Percentiles rank a stretch among this genome's conserved stretches.
Conservation (phyloP, 257 asterid species). For the Paulownia fortunei region DNA sequence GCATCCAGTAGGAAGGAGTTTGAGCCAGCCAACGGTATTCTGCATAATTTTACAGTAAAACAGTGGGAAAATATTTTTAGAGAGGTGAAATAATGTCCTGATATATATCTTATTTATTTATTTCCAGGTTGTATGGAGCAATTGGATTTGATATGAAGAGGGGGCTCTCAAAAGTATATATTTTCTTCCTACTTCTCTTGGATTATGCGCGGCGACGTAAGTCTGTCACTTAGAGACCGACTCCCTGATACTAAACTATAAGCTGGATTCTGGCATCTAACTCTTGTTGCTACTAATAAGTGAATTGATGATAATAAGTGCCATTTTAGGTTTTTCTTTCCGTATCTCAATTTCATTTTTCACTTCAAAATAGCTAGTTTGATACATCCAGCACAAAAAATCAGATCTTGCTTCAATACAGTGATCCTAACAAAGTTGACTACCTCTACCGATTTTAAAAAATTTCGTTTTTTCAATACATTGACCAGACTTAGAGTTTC, state of each 20-base stretch:
- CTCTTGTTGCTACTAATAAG: conserved; percentile 21
- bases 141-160: background rate
- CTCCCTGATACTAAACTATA: conserved; percentile 5
- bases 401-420: too few species aligned
- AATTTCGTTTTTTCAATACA: too few species aligned
- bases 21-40: background rate
- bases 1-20: too few species aligned
- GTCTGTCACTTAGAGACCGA: background rate
- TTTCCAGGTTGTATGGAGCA: conserved; percentile 33
- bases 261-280: conserved; percentile 13
- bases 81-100: too few species aligned
- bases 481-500: too few species aligned
- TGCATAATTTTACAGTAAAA: too few species aligned
- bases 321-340: background rate
- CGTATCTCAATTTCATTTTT: background rate
- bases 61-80: too few species aligned
- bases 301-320: conserved; percentile 19
- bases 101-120: conserved; percentile 1
- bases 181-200: background rate
- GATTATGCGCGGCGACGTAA: background rate
- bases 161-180: background rate
- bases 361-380: background rate
- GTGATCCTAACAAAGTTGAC: too few species aligned
- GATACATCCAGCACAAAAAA: too few species aligned
- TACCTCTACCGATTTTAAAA: too few species aligned